Evolutionary conservation across 805 yeast genomes (phyloP).

Genomic region (Ogataea ganodermae): DNA sequence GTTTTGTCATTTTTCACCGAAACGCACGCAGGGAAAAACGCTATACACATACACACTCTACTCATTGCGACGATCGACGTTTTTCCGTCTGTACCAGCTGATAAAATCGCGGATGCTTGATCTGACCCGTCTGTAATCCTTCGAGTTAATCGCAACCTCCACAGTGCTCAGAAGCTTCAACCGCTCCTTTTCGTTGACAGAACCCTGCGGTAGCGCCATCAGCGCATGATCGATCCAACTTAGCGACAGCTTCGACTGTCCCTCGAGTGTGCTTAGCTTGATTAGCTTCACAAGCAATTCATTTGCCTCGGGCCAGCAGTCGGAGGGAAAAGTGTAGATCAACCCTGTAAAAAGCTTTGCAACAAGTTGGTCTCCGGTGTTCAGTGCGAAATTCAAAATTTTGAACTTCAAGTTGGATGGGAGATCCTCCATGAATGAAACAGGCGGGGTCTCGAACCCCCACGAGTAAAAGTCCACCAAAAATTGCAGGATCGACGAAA

Average conservation of each 20-base stretch:
- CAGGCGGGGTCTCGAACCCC: conserved; percentile 82
- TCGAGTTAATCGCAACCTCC: conserved; percentile 60
- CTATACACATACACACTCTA: not conserved
- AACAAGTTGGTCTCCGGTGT: conserved; percentile 60
- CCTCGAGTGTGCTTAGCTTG: conserved; percentile 50
- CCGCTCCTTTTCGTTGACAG: conserved; percentile 69
- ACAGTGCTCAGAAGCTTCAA: conserved; percentile 59
- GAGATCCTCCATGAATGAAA: conserved; percentile 64
- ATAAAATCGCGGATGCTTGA: conserved; percentile 74
- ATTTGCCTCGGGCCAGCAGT: conserved; percentile 70
- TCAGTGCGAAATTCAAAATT: conserved; percentile 48
- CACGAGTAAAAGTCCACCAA: conserved; percentile 80
- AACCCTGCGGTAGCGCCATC: conserved; percentile 55
- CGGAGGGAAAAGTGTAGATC: conserved; percentile 68
- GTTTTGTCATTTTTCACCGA: too few species aligned
- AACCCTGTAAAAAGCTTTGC: conserved; percentile 62
- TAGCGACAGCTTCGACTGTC: conserved; percentile 41
- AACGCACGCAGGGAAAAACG: not conserved
- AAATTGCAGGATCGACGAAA: conserved; percentile 69
- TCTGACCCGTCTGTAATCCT: conserved; percentile 74
- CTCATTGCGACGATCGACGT: conserved; percentile 42
- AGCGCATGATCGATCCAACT: conserved; percentile 66
- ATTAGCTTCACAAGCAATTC: conserved; percentile 69
- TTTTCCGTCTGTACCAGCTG: conserved; percentile 79
- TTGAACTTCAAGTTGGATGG: conserved; percentile 49